phyloP scores from a whole-genome alignment of 2,329 filamentous ascomycete genomes.

The Metarhizium anisopliae region DNA sequence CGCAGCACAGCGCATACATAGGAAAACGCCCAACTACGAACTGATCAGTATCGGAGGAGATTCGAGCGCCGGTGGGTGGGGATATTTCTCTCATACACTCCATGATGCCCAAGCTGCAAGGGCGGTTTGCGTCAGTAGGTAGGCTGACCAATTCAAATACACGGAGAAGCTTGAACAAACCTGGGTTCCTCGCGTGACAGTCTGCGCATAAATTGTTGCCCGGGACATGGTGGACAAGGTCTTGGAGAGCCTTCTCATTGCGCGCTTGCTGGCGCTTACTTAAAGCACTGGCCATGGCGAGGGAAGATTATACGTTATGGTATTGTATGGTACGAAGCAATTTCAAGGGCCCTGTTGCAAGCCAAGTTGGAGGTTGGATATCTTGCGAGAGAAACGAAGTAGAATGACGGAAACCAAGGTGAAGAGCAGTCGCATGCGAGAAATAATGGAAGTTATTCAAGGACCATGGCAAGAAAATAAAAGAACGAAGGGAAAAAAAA shows the following conservation, averaged over 20 bases:
- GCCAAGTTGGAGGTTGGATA: background rate
- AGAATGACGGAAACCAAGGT: background rate
- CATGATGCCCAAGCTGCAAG: conserved; percentile 83
- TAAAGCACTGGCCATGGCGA: conserved; percentile 45
- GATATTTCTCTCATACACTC: conserved; percentile 57
- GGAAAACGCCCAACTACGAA: conserved; percentile 76
- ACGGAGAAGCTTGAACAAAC: conserved; percentile 38
- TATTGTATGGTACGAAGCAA: background rate
- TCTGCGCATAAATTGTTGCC: conserved; percentile 94
- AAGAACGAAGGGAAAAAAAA: background rate
- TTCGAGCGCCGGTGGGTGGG: conserved; percentile 4
- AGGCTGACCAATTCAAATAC: conserved; percentile 16
- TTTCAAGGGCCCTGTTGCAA: background rate
- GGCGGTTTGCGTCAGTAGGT: conserved; percentile 1
- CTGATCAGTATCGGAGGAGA: conserved; percentile 3
- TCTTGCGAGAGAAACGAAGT: background rate
- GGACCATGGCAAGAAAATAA: background rate
- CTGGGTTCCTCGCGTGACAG: conserved; percentile 84
- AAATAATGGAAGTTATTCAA: background rate
- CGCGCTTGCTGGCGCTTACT: conserved; percentile 97
- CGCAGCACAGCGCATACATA: conserved; percentile 95
- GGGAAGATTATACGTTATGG: background rate
- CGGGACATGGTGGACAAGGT: conserved; percentile 71
- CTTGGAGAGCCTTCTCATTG: conserved; percentile 86
- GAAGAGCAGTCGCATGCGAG: background rate